phyloP scores from a whole-genome alignment of 2,329 filamentous ascomycete genomes.

The Fusarium concolor region DNA sequence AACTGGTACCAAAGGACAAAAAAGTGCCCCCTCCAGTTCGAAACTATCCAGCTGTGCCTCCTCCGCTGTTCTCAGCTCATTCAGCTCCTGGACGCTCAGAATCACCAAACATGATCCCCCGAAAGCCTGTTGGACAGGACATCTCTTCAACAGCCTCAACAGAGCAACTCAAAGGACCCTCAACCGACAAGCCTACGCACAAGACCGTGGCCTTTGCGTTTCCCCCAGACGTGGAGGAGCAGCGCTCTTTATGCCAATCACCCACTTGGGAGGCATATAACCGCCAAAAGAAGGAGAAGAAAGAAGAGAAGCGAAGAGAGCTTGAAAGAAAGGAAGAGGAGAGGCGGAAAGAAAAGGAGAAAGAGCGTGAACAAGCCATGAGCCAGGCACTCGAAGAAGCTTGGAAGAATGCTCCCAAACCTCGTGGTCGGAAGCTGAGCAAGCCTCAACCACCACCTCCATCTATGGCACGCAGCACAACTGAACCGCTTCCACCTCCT shows the following conservation, averaged over 20 bases:
- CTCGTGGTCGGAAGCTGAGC: constrained; percentile 47
- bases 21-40: constrained; percentile 42
- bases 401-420: constrained; percentile 40
- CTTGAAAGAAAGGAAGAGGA: constrained; percentile 50
- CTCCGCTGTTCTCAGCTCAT: constrained; percentile 34
- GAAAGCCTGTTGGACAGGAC: constrained; percentile 32
- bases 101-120: constrained; percentile 26
- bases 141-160: constrained; percentile 17
- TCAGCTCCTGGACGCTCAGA: constrained; percentile 24
- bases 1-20: constrained; percentile 44
- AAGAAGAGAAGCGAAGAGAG: constrained; percentile 59
- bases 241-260: constrained; percentile 65
- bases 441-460: constrained; percentile 49
- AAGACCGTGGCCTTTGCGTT: constrained; percentile 50
- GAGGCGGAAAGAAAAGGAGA: constrained; percentile 45
- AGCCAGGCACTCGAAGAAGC: constrained; percentile 41
- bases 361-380: constrained; percentile 32
- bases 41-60: constrained; percentile 40
- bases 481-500: constrained; percentile 26
- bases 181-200: constrained; percentile 40
- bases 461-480: constrained; percentile 25
- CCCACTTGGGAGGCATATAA: constrained; percentile 71
- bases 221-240: constrained; percentile 48
- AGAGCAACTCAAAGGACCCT: constrained; percentile 20
- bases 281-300: constrained; percentile 65